These are phyloP conservation scores for Cryptococcus maquisensis DNA, from an alignment of 1,284 basidiomycete genomes.

Conservation along the genomic window DNA sequence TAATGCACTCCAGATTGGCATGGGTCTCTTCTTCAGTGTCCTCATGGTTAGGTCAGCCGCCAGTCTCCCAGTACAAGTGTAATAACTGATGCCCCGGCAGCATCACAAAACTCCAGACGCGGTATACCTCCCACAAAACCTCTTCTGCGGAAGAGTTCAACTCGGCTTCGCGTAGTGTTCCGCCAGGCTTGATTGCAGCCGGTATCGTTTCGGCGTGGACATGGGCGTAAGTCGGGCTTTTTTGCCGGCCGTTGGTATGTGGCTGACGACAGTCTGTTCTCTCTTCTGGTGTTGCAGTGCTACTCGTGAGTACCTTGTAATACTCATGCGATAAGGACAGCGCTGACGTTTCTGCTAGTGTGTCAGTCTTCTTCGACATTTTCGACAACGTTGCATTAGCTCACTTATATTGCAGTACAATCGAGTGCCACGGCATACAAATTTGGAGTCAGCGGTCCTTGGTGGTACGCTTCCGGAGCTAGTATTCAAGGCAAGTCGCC, in stretches of 20 bases:
- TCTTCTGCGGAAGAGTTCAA: slow-evolving; percentile 67
- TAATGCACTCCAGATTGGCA: slow-evolving; percentile 52
- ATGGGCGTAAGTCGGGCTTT: slow-evolving; percentile 54
- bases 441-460: slow-evolving; percentile 64
- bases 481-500: background rate
- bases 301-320: no score
- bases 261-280: no score
- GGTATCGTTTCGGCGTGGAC: slow-evolving; percentile 71
- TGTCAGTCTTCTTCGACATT: no score
- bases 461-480: slow-evolving; percentile 20
- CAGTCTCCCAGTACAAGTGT: background rate
- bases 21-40: slow-evolving; percentile 74
- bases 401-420: slow-evolving; percentile 29
- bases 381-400: background rate
- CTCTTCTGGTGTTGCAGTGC: no score
- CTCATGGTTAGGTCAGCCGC: slow-evolving; percentile 58
- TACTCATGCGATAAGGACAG: no score
- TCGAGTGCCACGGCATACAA: slow-evolving; percentile 57
- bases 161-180: slow-evolving; percentile 63
- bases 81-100: background rate
- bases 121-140: slow-evolving; percentile 40
- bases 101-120: slow-evolving; percentile 38
- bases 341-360: no score
- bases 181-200: slow-evolving; percentile 82
- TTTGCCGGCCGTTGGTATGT: background rate